These are phyloP conservation scores for Blastobotrys elegans DNA, from an alignment of 1,139 yeast species.

Conservation along the genomic window DNA sequence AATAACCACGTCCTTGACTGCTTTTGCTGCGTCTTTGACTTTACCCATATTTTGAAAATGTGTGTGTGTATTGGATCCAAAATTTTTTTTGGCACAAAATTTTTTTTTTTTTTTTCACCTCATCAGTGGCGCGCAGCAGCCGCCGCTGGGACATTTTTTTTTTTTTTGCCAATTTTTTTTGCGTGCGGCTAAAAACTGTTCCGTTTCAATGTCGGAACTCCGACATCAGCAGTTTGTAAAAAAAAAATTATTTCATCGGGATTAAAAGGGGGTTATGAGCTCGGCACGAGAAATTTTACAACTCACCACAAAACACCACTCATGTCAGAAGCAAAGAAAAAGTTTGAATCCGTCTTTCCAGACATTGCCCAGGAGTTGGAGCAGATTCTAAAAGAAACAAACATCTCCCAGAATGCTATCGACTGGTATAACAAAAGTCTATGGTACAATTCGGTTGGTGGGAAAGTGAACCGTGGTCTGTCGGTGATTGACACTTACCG, in stretches of 20 bases:
- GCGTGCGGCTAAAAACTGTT: too few relatives aligned
- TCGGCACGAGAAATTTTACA: too few relatives aligned
- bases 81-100: not conserved
- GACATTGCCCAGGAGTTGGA: slow-evolving; percentile 71
- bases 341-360: slow-evolving; percentile 73
- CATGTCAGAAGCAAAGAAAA: slow-evolving; percentile 39
- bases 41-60: slow-evolving; percentile 19
- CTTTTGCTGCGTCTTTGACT: slow-evolving; percentile 20
- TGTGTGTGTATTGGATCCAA: slow-evolving; percentile 1
- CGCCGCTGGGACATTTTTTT: too few relatives aligned
- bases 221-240: too few relatives aligned
- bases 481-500: slow-evolving; percentile 92
- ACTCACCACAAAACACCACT: not conserved
- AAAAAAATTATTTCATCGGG: too few relatives aligned
- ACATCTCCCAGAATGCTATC: slow-evolving; percentile 82
- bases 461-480: slow-evolving; percentile 93
- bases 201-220: too few relatives aligned
- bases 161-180: too few relatives aligned
- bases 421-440: slow-evolving; percentile 76
- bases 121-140: not conserved
- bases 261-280: too few relatives aligned
- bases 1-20: slow-evolving; percentile 8
- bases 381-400: slow-evolving; percentile 57
- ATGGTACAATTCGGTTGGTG: slow-evolving; percentile 90
- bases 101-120: not conserved